A percentile compares a stretch with the other conserved stretches of the same genome.
Evolutionary conservation across 495 filamentous ascomycete species (phyloP).

Genomic region (Aspergillus sclerotiicarbonarius): DNA sequence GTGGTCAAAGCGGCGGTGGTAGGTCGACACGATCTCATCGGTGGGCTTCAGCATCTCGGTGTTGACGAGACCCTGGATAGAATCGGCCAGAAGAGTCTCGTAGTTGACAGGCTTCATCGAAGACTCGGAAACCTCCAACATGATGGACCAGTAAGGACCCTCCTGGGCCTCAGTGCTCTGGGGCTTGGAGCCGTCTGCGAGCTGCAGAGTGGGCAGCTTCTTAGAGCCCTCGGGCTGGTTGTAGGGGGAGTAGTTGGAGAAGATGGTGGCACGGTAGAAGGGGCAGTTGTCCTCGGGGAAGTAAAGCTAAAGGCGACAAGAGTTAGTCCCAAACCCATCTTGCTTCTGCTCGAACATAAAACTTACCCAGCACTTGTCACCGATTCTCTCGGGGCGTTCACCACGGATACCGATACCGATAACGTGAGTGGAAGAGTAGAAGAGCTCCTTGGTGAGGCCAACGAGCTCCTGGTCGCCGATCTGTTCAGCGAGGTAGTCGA

Average conservation of each 20-base stretch:
- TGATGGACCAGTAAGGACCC: constrained; percentile 99
- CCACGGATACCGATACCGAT: constrained; percentile 95
- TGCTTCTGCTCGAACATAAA: neutral
- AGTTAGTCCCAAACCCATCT: neutral
- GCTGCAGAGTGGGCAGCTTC: constrained; percentile 83
- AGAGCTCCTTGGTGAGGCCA: constrained; percentile 83
- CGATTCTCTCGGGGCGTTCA: constrained; percentile 88
- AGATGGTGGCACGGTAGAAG: constrained; percentile 99
- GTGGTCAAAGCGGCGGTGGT: constrained; percentile 98
- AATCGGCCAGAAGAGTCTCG: constrained; percentile 78
- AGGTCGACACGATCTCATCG: constrained; percentile 97
- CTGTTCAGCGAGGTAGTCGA: constrained; percentile 81
- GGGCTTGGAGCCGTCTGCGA: constrained; percentile 81
- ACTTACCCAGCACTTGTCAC: constrained; percentile 97
- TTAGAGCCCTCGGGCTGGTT: constrained; percentile 83
- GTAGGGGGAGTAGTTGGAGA: constrained; percentile 99
- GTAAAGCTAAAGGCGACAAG: constrained; percentile 64
- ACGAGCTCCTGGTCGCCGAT: constrained; percentile 85
- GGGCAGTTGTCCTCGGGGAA: constrained; percentile 99
- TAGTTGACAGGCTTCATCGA: constrained; percentile 89
- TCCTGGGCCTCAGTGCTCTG: constrained; percentile 63
- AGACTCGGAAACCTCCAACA: constrained; percentile 98
- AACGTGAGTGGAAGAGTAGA: constrained; percentile 96
- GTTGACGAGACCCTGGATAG: constrained; percentile 94
- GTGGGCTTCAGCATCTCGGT: constrained; percentile 87